Evolutionary conservation across 2,329 filamentous ascomycete genomes (phyloP), one percentile per base, ranked within the genome.

Genomic region (Elsinoe australis): DNA sequence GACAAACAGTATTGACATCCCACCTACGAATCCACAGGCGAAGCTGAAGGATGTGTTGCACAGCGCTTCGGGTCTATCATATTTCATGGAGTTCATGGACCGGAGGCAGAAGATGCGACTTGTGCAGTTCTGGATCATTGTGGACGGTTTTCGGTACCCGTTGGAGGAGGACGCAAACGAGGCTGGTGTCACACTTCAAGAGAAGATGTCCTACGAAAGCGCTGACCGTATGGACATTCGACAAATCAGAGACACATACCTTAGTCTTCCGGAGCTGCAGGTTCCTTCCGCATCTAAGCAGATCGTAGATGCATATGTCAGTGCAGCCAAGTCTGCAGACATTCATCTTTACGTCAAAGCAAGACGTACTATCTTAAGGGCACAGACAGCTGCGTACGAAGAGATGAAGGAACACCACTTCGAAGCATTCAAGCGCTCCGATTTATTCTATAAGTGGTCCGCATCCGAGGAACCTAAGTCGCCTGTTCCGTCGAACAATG

Each of bases 31-130:
- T 31, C 82, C 88, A 54, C 84, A 85, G 56, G 83, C 83, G 5
- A 82, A 85, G 1, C 71, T 96, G 2, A 78, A 82, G 9, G 88
- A 96, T 55, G 74, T 98, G n/a, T 73, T 98, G 50, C 84, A 89
- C 56, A 88, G 94, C 64, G 79, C 92, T 2, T 85, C 90, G 1
- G 90, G 87, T 0, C 73, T 98, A 6, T 96, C 92, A 2, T 98
- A 95, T 63, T 96, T 98, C 68, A 98, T 98, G 92, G 92, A 98
- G 63, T 96, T 88, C 60, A 98, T 98, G 92, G 92, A 98, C 63
- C 82, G 92, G 33, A 85, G 89, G 61, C 76, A 78, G 12, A 73
- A 90, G 19, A 90, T 96, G 83, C 78, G 85, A 10, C 70, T 95
- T 38, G 89, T 98, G 4, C 92, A 98, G 60, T 98, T 96, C 65